Percentiles rank a stretch among this genome's conserved stretches.
These are phyloP conservation scores for Zygoascus biomembranicola DNA, from an alignment of 805 yeast species.

Conservation along the genomic window DNA sequence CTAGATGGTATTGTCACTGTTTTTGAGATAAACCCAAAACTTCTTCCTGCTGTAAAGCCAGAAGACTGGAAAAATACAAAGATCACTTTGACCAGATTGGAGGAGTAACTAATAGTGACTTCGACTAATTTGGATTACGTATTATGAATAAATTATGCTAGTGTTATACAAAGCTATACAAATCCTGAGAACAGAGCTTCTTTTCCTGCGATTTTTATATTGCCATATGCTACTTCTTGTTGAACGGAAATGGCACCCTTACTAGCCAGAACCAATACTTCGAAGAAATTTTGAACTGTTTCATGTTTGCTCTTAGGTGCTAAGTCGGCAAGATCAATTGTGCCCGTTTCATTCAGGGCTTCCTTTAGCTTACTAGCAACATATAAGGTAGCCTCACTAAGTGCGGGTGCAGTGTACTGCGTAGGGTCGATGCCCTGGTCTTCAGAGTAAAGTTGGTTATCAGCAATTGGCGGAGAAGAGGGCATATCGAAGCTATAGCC, in stretches of 20 bases:
- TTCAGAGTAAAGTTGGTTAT: neutral
- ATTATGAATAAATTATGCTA: neutral
- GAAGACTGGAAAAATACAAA: slow-evolving; percentile 13
- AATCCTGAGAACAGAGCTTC: slow-evolving; percentile 24
- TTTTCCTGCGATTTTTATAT: slow-evolving; percentile 44
- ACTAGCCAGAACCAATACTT: slow-evolving; percentile 73
- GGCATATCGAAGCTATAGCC: neutral
- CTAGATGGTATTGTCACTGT: slow-evolving; percentile 26
- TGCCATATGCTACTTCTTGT: slow-evolving; percentile 55
- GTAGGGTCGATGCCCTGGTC: neutral
- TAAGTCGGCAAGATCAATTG: neutral
- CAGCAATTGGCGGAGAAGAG: neutral
- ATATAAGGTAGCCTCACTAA: slow-evolving; percentile 43
- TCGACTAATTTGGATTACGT: neutral
- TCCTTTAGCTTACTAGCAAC: slow-evolving; percentile 42
- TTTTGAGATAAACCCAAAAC: slow-evolving; percentile 18
- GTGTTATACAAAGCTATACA: neutral
- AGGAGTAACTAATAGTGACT: neutral
- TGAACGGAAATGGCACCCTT: slow-evolving; percentile 56
- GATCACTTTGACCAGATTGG: slow-evolving; percentile 3
- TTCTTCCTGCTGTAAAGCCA: slow-evolving; percentile 5
- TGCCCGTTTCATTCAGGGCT: neutral
- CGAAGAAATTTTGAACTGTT: slow-evolving; percentile 72
- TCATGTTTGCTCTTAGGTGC: slow-evolving; percentile 35
- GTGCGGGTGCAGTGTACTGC: neutral